These are phyloP conservation scores for Nothopassalora personata DNA, from an alignment of 2,329 filamentous ascomycete species.

Conservation along the genomic window DNA sequence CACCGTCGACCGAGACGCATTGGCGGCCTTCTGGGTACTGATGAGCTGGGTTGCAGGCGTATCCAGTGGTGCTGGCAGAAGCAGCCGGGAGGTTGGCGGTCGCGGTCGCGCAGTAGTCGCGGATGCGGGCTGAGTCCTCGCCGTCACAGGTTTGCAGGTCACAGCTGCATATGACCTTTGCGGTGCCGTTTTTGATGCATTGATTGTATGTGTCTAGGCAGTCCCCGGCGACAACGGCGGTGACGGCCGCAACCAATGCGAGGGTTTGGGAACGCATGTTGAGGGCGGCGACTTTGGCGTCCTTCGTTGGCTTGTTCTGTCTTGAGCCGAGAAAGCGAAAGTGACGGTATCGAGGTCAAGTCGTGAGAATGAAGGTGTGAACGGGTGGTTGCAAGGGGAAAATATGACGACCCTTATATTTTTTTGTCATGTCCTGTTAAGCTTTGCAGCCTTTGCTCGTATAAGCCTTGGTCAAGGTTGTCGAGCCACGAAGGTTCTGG, in stretches of 20 bases:
- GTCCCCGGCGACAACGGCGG: not conserved
- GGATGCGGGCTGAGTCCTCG: not conserved
- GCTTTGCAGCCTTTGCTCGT: not conserved
- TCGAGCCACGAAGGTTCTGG: not conserved
- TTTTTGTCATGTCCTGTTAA: not conserved
- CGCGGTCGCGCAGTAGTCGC: not conserved
- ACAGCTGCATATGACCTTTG: not conserved
- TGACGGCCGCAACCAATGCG: slow-evolving; percentile 10
- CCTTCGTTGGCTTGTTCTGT: not conserved
- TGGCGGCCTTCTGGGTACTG: slow-evolving; percentile 3
- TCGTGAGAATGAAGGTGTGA: not conserved
- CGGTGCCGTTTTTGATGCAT: not conserved
- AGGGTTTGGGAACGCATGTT: slow-evolving; percentile 15
- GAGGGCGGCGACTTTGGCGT: not conserved
- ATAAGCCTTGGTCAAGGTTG: not conserved
- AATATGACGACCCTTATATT: not conserved
- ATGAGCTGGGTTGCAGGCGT: slow-evolving; percentile 3
- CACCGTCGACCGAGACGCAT: not conserved
- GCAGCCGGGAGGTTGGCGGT: not conserved
- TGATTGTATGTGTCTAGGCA: not conserved
- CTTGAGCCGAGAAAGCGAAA: not conserved
- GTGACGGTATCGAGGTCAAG: not conserved
- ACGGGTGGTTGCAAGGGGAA: not conserved
- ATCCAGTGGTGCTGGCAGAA: not conserved
- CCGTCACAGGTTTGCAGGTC: not conserved